Evolutionary conservation across 306 rosid species (phyloP).

Genomic region (Sicyos edulis): DNA sequence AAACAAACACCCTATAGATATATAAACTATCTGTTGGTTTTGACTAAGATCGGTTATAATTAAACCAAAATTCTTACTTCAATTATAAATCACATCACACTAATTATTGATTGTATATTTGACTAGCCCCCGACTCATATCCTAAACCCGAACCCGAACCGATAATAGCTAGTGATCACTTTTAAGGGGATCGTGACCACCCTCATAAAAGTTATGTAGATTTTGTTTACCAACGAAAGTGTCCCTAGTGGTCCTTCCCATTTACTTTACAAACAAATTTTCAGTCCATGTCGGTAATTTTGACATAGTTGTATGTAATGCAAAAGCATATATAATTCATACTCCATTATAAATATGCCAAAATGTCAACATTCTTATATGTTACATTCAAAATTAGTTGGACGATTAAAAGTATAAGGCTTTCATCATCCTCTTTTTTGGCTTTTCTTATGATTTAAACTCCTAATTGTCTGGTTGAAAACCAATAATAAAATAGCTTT

Average conservation of each 20-base stretch:
- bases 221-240: background rate
- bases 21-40: no score
- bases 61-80: no score
- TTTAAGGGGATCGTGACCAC: no score
- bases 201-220: background rate
- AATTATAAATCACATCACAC: no score
- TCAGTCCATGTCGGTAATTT: slow-evolving; percentile 2
- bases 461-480: no score
- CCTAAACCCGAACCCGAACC: no score
- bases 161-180: no score
- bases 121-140: no score
- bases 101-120: no score
- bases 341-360: background rate
- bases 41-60: no score
- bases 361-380: background rate
- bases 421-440: background rate
- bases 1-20: no score
- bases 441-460: background rate
- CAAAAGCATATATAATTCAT: background rate
- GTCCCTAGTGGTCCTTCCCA: background rate
- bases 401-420: background rate
- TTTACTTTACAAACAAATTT: background rate
- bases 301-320: background rate
- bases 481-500: background rate
- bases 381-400: slow-evolving; percentile 3